Evolutionary conservation across 129 eudicot species (phyloP), one percentile per base, ranked within the genome.

Genomic region (Chrysanthemum makinoi): DNA sequence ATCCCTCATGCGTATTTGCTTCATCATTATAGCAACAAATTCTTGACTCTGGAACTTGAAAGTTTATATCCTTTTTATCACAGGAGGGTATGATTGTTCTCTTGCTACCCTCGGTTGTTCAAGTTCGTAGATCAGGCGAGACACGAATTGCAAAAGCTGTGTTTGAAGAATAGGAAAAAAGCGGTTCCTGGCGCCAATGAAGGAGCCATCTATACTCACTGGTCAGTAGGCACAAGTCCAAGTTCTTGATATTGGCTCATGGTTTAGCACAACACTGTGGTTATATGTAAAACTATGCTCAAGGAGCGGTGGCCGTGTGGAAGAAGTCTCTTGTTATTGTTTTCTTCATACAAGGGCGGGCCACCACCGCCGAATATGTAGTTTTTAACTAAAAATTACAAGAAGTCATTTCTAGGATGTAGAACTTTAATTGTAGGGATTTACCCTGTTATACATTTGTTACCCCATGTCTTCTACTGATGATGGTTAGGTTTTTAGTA

Each of bases 361-460:
- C 48, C 50, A 46, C 62, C 55, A 57, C 50, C 20, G 39, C 68
- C 8, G 18, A 28, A 33, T 63, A 63, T 74, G 85, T 22, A 75
- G 84, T 78, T 69, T 39, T 50, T 77, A 72, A 73, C 79, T 65
- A 16, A 62, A 16, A 62, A 73, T 65, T 76, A 74, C 83, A 76
- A 19, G 20, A 56, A 17, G 48, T 46, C 12, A 63, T 46, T 55
- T 19, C 10, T 14, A 28, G 65, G 73, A 72, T 44, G 64, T 68
- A 60, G 70, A 72, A 57, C 13, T 74, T 74, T 39, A 39, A 39
- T 6, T 78, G 57, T 72, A 76, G 68, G 65, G 70, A 54, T 20
- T 75, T 68, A 72, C 72, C 48, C 22, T 70, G 81, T 78, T 68
- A 79, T 77, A 72, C 76, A 57, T 57, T 62, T 76, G 77, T 76